Evolutionary conservation across 164 flowering plant species (phyloP).

Genomic region (Umbilicus rupestris): DNA sequence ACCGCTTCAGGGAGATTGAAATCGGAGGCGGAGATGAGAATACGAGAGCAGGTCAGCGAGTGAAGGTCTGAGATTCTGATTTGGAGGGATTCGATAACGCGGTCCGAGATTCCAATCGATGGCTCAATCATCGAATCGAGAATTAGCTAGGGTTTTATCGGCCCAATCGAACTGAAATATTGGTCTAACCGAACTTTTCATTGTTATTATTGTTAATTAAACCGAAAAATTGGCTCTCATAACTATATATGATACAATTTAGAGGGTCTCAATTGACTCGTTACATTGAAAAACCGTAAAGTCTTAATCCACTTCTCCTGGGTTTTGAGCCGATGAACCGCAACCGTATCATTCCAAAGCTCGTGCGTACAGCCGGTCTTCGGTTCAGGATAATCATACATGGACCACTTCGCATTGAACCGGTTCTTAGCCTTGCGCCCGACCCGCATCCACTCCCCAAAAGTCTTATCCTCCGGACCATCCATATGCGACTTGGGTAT

Average conservation of each 20-base stretch:
- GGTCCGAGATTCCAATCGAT: too few species aligned
- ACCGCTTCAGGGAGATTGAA: constrained; percentile 1
- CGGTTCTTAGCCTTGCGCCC: constrained; percentile 57
- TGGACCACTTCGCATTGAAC: constrained; percentile 67
- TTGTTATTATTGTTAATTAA: too few species aligned
- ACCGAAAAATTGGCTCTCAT: too few species aligned
- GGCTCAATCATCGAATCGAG: too few species aligned
- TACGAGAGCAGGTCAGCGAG: too few species aligned
- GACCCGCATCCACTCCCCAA: constrained; percentile 56
- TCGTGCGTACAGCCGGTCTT: constrained; percentile 59
- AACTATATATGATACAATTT: constrained; percentile 63
- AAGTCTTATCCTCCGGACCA: constrained; percentile 71
- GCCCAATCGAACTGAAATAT: too few species aligned
- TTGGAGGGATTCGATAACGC: too few species aligned
- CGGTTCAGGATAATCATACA: constrained; percentile 63
- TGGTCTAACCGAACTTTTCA: too few species aligned
- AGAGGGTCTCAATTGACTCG: constrained; percentile 52
- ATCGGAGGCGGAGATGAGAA: too few species aligned
- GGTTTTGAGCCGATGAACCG: constrained; percentile 58
- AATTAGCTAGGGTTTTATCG: too few species aligned
- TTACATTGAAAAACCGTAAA: constrained; percentile 54
- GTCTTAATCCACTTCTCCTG: constrained; percentile 64
- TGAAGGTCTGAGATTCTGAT: too few species aligned
- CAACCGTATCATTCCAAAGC: constrained; percentile 68
- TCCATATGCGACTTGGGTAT: constrained; percentile 40